These are phyloP conservation scores for Diatrype stigma DNA, from an alignment of 2,329 filamentous ascomycete species.

Conservation along the genomic window DNA sequence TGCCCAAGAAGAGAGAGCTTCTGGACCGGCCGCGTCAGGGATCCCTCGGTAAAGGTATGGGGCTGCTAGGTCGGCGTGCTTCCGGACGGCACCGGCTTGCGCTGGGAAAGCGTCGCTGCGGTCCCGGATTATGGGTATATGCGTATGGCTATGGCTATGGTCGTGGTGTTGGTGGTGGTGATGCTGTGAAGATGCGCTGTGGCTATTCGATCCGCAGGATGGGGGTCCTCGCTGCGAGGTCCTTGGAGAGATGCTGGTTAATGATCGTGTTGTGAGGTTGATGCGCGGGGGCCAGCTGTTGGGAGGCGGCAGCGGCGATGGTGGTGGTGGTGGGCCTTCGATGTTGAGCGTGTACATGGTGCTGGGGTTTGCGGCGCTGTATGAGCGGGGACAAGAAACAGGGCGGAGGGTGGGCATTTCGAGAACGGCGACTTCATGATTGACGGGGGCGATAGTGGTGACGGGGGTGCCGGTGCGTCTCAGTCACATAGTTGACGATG, in stretches of 20 bases:
- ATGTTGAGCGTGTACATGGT: constrained; percentile 5
- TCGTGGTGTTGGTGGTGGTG: not conserved
- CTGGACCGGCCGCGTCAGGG: constrained; percentile 4
- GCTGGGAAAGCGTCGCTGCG: constrained; percentile 5
- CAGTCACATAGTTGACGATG: no score
- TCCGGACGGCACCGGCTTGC: constrained; percentile 4
- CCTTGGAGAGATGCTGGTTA: constrained; percentile 7
- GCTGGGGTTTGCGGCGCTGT: constrained; percentile 5
- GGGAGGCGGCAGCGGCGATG: not conserved
- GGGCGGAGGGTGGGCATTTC: constrained; percentile 1
- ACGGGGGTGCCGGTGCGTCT: not conserved
- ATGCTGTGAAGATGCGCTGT: constrained; percentile 1
- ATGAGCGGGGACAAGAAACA: constrained; percentile 4
- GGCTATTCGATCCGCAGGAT: constrained; percentile 1
- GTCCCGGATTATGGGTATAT: not conserved
- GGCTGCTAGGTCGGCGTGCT: constrained; percentile 4
- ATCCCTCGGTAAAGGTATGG: constrained; percentile 2
- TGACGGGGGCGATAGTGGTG: constrained; percentile 2
- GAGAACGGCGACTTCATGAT: constrained; percentile 5
- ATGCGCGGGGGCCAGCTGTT: not conserved
- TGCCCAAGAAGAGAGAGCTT: constrained; percentile 3
- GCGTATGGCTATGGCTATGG: no score
- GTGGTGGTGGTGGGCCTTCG: no score
- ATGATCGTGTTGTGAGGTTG: constrained; percentile 6
- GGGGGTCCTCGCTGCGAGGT: not conserved